Evolutionary conservation across 176 grass and related monocot species (phyloP).

Genomic region (Neostapfia colusana): DNA sequence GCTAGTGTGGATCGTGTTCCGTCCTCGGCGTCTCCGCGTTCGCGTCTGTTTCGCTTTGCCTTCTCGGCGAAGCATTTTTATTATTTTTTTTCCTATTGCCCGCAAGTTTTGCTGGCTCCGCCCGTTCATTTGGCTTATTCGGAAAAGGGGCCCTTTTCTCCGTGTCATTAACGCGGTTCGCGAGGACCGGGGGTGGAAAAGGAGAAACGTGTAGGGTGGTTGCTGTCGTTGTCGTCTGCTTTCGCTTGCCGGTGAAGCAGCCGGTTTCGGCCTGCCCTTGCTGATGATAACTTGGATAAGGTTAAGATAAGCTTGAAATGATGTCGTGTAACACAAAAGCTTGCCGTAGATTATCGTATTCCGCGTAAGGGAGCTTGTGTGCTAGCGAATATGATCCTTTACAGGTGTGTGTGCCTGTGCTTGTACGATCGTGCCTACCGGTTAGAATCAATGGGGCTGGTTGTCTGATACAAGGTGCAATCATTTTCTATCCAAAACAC

Average conservation of each 20-base stretch:
- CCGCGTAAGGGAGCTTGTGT: too few relatives aligned
- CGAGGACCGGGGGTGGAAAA: background rate
- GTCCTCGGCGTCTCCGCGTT: slow-evolving; percentile 22
- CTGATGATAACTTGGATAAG: background rate
- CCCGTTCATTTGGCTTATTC: background rate
- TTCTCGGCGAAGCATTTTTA: slow-evolving; percentile 29
- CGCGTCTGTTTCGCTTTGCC: background rate
- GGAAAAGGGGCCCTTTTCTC: background rate
- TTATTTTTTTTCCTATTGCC: background rate
- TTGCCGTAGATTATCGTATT: background rate
- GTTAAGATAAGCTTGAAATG: background rate
- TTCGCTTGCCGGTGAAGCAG: background rate
- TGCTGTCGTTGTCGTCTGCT: background rate
- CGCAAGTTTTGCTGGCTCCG: background rate
- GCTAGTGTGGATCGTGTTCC: background rate
- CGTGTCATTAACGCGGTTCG: background rate
- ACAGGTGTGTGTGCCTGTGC: background rate
- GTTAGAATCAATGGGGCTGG: too few relatives aligned
- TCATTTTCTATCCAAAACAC: slow-evolving; percentile 21
- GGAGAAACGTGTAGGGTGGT: background rate
- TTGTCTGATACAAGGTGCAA: slow-evolving; percentile 11
- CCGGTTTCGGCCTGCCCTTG: background rate
- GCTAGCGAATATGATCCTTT: background rate
- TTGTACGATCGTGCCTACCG: background rate
- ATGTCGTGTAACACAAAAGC: background rate